Conservation (phyloP, 257 asterid genomes). For the Solanum clarkiae region DNA sequence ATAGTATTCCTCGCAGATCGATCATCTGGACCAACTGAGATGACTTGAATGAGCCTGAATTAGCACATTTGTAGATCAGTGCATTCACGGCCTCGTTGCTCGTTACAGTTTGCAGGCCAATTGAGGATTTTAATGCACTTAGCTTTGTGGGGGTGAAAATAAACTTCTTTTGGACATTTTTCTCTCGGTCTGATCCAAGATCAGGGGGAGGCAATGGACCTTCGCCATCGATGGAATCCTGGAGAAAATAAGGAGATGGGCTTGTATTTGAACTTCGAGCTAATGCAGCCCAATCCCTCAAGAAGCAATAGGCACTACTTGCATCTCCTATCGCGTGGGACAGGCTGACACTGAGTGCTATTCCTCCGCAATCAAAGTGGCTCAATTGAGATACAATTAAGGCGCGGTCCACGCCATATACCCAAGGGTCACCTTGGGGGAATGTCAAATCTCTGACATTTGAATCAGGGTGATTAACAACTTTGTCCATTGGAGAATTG, state of each 20-base stretch:
- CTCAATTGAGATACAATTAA: neutral
- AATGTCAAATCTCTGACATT: neutral
- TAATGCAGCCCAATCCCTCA: constrained; percentile 1
- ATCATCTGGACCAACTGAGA: neutral
- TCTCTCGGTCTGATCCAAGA: too few species aligned
- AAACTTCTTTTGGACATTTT: neutral
- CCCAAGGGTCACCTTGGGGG: neutral
- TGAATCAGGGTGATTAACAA: neutral
- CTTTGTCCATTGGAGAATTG: neutral
- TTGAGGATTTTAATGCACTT: neutral
- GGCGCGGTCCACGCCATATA: neutral
- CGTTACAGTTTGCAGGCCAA: neutral
- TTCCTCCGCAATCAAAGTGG: neutral
- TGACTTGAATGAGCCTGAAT: neutral
- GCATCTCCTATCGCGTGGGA: neutral
- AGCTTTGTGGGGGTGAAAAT: neutral
- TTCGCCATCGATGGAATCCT: neutral
- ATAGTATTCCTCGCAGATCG: neutral
- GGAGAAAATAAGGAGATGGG: neutral
- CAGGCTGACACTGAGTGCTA: neutral
- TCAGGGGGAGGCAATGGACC: too few species aligned
- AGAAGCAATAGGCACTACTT: neutral
- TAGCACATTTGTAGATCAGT: neutral
- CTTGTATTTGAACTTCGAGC: neutral
- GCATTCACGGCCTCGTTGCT: neutral